These are phyloP conservation scores for Hibiscus trionum DNA, from an alignment of 345 rosid genomes.

Conservation along the genomic window DNA sequence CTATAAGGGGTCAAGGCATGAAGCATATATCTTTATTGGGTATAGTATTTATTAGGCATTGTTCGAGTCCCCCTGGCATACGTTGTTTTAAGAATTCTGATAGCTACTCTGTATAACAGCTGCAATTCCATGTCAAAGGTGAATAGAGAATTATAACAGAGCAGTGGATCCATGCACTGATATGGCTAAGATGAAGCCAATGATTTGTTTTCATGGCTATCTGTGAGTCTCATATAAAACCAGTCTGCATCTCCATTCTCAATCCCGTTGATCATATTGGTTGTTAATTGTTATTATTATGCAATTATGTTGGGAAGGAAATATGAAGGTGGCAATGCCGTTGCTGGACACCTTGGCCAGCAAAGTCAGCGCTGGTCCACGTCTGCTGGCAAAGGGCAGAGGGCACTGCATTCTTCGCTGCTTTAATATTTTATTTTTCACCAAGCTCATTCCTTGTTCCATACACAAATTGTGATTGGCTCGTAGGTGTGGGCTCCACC, in stretches of 20 bases:
- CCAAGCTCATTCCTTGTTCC: too few species aligned
- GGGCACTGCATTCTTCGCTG: too few species aligned
- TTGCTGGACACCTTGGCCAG: too few species aligned
- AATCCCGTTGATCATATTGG: neutral
- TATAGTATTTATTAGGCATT: constrained; percentile 11
- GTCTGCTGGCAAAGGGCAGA: too few species aligned
- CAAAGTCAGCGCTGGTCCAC: too few species aligned
- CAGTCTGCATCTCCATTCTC: neutral
- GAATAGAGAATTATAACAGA: neutral
- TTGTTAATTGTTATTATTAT: neutral
- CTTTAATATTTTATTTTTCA: too few species aligned
- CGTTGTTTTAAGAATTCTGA: neutral
- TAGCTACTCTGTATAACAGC: neutral
- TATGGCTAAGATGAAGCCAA: neutral
- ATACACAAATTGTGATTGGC: too few species aligned
- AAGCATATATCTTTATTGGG: neutral
- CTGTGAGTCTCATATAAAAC: neutral
- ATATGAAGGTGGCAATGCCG: too few species aligned
- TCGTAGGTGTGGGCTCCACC: too few species aligned
- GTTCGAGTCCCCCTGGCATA: neutral
- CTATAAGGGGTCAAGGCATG: neutral
- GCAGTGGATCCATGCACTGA: neutral
- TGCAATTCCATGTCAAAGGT: neutral
- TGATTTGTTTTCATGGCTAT: neutral
- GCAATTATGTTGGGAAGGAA: neutral